A percentile compares a stretch with the other conserved stretches of the same genome.
These are phyloP conservation scores for Botrytis hyacinthi DNA, from an alignment of 2,329 filamentous ascomycete species.

Conservation along the genomic window DNA sequence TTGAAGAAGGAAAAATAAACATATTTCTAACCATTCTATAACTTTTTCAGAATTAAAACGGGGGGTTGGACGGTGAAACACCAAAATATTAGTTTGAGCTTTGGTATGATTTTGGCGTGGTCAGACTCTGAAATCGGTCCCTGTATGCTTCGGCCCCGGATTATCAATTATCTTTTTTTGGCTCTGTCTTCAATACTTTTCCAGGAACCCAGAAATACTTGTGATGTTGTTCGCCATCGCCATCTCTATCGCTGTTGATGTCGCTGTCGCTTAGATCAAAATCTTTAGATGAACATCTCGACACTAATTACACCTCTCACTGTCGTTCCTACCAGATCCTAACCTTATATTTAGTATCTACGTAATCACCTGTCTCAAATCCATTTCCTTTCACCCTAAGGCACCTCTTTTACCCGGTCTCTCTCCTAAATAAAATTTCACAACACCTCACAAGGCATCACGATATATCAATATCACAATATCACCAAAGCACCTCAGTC, in stretches of 20 bases:
- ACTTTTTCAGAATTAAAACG: neutral
- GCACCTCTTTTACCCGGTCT: neutral
- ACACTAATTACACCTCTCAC: neutral
- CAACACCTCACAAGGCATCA: neutral
- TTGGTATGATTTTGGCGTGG: neutral
- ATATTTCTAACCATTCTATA: neutral
- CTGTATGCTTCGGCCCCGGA: neutral
- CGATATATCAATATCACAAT: neutral
- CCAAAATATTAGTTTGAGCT: neutral
- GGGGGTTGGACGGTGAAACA: conserved; percentile 9
- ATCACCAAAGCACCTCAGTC: neutral
- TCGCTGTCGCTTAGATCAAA: neutral
- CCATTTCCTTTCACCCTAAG: neutral
- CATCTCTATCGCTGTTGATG: neutral
- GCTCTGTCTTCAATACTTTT: neutral
- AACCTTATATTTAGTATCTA: neutral
- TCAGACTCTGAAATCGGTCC: neutral
- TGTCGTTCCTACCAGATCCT: neutral
- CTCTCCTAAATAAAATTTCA: neutral
- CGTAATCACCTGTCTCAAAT: neutral
- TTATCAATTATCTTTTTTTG: neutral
- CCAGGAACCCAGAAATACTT: neutral
- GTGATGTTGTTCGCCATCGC: neutral
- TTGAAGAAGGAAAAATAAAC: conserved; percentile 13
- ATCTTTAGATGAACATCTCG: neutral